Base-by-base conservation (phyloP, 305 asterid species). In the Fraxinus dipetala region DNA sequence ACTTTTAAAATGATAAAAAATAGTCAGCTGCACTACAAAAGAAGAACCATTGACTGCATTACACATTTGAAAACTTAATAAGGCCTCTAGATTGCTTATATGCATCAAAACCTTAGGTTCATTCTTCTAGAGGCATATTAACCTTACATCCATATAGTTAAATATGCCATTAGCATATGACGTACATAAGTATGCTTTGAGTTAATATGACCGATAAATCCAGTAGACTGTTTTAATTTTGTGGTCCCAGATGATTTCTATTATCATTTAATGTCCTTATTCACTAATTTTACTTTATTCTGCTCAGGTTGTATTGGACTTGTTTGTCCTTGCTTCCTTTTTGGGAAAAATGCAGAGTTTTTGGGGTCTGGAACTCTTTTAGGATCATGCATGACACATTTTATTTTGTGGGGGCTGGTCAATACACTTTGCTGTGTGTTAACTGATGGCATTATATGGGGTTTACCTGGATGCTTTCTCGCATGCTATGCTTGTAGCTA, bases 401-500 rank as follows among this genome's bases (percentile, higher is more conserved):
- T 91, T 75, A 79, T 93, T 78, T 84, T 95, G 83, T 95, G 96
- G 93, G 91, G 87, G 61, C 88, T 92, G 72, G 88, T 90, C 80
- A 95, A 93, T 86, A 75, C 97, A 8, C 31, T 92, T 79, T 93
- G 95, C 92, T 92, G 98, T 81, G 78, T 93, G 80, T 77, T 95
- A 87, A 88, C 94, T 13, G 97, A 91, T 10, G 98, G 97, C 84
- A 24, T 84, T 80, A 79, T 92, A 87, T 81, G 89, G 89, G 98
- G 95, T 83, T 85, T 92, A 72, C 98, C 98, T 79, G 98, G 98
- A 72, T 95, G 98, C 91, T 89, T 91, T 78, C 94, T 91, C 75
- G 93, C 97, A 28, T 90, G 92, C 84, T 92, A 93, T 88, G 95
- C 97, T 54, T 95, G 98, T 86, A 92, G 94, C 80, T 95, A 93